Percentiles rank a stretch among this genome's conserved stretches.
phyloP scores from a whole-genome alignment of 768 basidiomycete genomes.

The Mrakia blollopis region DNA sequence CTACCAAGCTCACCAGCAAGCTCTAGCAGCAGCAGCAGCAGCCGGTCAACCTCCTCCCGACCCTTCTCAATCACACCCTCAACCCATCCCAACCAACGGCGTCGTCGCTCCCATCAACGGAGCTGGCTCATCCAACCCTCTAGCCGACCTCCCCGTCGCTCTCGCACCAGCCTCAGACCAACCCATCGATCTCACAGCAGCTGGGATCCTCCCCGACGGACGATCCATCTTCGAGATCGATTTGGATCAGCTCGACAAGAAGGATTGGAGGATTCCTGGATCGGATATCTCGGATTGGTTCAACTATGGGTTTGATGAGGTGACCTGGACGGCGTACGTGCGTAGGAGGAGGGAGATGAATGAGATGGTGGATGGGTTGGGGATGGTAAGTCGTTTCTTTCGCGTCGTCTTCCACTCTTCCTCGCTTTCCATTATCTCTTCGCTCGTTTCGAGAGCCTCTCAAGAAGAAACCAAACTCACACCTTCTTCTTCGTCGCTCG shows the following conservation, averaged over 20 bases:
- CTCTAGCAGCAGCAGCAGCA: background rate
- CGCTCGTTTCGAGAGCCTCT: background rate
- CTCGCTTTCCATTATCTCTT: background rate
- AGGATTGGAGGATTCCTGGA: constrained; percentile 87
- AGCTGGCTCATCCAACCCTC: background rate
- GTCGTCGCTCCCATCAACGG: background rate
- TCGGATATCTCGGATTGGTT: constrained; percentile 96
- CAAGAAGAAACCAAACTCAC: background rate
- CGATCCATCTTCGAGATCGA: constrained; percentile 73
- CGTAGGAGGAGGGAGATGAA: constrained; percentile 43
- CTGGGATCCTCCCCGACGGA: constrained; percentile 27
- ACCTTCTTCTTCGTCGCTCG: too few relatives aligned
- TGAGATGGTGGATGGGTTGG: constrained; percentile 25
- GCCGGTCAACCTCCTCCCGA: background rate
- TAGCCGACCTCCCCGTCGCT: constrained; percentile 9
- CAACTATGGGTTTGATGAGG: constrained; percentile 98
- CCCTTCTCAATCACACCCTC: background rate
- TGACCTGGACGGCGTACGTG: constrained; percentile 82
- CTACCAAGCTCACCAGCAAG: background rate
- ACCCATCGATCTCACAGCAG: constrained; percentile 19
- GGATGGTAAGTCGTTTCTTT: constrained; percentile 16
- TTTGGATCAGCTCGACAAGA: constrained; percentile 64
- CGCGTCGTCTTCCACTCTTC: too few relatives aligned
- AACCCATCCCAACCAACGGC: background rate
- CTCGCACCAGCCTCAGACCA: constrained; percentile 17